Base-by-base conservation (phyloP, 164 flowering plant genomes). In the Tetracentron sinense region DNA sequence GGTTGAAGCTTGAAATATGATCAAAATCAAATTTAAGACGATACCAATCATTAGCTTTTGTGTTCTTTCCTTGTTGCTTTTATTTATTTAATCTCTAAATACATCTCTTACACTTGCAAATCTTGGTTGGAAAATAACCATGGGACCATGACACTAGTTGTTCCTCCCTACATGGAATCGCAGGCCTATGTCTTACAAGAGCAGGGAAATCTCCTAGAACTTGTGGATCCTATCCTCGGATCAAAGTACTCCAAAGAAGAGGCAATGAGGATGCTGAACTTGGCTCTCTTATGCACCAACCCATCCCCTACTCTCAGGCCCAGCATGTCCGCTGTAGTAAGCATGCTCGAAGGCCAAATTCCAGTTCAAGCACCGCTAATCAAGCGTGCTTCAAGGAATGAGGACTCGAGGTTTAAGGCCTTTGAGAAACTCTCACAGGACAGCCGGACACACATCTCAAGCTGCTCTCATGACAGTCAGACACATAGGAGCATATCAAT, bases 401-500 rank as follows among this genome's bases (percentile, higher is more conserved):
- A 67, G 2, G 80, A 77, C 10, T 62, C 65, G 64, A 72, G 81
- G 64, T 77, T 80, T 59, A 78, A 70, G 66, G 78, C 82, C 46
- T 73, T 82, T 28, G 74, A 77, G 68, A 62, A 10, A 55, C 64
- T 77, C 5, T 74, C 76, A 27, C 75, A 69, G 15, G 77, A 78
- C 64, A 72, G 79, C 61, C 74, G 56, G 49, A 59, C 79, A 29
- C 19, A 60, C 1, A 35, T 65, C 26, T 67, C 79, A 0, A 26
- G 65, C 14, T 21, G 19, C 29, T 73, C 81, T 4, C 72, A 33
- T 16, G 78, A 72, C 3, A 66, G 75, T 38, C 67, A 69, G 2
- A 69, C 20, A 6, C 78, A 56, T 22, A 69, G 53, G 55, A 60
- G 72, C 53, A 52, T 72, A 7, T 75, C 80, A 4, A 65, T 51